phyloP scores from a whole-genome alignment of 139 green algal genomes.

The Chlorella sp. region DNA sequence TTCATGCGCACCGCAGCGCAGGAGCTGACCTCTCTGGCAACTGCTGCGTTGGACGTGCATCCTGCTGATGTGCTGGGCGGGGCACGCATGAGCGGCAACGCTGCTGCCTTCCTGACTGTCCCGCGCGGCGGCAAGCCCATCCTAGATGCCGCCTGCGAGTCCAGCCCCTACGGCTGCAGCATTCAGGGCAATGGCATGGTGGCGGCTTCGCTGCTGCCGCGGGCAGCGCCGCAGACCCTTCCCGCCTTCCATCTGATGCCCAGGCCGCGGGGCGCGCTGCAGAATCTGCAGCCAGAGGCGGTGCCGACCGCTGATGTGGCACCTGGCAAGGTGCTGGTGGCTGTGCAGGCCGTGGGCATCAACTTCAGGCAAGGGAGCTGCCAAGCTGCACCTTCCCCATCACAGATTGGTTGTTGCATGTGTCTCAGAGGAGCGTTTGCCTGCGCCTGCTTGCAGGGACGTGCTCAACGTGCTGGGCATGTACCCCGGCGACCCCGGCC shows the following conservation, averaged over 20 bases:
- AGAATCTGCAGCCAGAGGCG: conserved; percentile 51
- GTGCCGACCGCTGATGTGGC: neutral
- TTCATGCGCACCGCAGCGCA: conserved; percentile 27
- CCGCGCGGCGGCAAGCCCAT: too few species aligned
- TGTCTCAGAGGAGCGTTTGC: neutral
- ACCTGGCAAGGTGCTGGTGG: conserved; percentile 42
- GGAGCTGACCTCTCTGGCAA: conserved; percentile 1
- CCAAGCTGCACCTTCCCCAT: neutral
- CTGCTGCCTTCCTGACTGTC: neutral
- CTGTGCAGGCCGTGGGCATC: conserved; percentile 55
- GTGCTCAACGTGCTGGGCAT: conserved; percentile 73
- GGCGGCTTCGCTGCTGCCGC: conserved; percentile 11
- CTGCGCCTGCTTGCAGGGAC: conserved; percentile 29
- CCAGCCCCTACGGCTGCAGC: conserved; percentile 14
- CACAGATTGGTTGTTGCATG: too few species aligned
- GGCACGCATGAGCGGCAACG: neutral
- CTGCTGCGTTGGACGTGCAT: conserved; percentile 23
- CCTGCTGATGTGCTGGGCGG: neutral
- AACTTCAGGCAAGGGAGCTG: conserved; percentile 48
- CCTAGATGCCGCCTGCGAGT: neutral
- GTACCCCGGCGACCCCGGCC: conserved; percentile 57
- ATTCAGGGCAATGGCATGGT: conserved; percentile 8
- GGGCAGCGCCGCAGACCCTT: conserved; percentile 6
- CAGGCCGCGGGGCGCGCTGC: conserved; percentile 58
- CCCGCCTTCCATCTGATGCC: conserved; percentile 41